A percentile compares a stretch with the other conserved stretches of the same genome.
Conservation (phyloP, 1,284 basidiomycete genomes). For the Ceratorhiza oryzae-sativae region DNA sequence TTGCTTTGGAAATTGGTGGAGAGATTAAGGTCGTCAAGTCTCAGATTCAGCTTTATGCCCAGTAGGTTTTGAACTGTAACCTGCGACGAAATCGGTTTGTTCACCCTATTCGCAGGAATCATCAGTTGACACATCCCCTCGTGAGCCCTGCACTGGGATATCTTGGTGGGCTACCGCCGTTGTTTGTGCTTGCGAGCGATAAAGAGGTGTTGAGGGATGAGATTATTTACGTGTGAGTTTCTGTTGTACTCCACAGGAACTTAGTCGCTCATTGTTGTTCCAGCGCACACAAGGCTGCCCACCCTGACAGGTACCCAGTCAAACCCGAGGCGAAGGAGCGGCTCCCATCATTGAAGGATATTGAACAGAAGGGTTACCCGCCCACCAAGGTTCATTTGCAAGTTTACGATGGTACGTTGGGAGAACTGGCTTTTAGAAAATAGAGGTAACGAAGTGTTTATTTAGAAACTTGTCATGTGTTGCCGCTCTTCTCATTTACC, state of each 20-base stretch:
- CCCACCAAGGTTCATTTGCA: slow-evolving; percentile 92
- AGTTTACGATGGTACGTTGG: slow-evolving; percentile 55
- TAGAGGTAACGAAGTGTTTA: background rate
- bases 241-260: background rate
- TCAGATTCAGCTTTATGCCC: slow-evolving; percentile 90
- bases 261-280: background rate
- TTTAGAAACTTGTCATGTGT: slow-evolving; percentile 53
- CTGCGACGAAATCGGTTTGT: slow-evolving; percentile 64
- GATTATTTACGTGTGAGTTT: slow-evolving; percentile 69
- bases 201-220: slow-evolving; percentile 94
- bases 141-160: slow-evolving; percentile 85
- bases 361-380: slow-evolving; percentile 62
- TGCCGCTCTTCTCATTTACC: slow-evolving; percentile 54
- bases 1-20: slow-evolving; percentile 51
- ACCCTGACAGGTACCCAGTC: slow-evolving; percentile 78
- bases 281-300: slow-evolving; percentile 85
- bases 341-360: slow-evolving; percentile 69
- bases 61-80: slow-evolving; percentile 5
- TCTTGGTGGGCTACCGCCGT: slow-evolving; percentile 88
- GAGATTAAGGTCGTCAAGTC: slow-evolving; percentile 63
- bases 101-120: slow-evolving; percentile 40
- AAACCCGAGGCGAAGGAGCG: slow-evolving; percentile 65
- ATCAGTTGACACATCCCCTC: slow-evolving; percentile 82
- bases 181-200: slow-evolving; percentile 86
- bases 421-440: background rate